Evolutionary conservation across 495 filamentous ascomycete species (phyloP).

Genomic region (Penicillium fimorum): DNA sequence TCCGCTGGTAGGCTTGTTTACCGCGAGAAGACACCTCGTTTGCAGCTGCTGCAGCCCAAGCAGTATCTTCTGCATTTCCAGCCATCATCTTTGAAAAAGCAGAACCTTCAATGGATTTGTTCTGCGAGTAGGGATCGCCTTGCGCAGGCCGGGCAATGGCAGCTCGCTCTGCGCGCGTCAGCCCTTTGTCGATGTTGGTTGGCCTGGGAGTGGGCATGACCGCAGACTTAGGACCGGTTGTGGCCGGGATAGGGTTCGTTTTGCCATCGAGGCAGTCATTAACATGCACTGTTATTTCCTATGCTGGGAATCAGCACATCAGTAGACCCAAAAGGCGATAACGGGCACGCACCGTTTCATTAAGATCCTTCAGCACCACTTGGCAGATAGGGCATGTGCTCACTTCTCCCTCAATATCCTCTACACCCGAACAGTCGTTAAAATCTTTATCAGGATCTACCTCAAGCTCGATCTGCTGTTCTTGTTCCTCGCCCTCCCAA

Average conservation of each 20-base stretch:
- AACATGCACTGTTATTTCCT: constrained; percentile 68
- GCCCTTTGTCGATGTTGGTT: constrained; percentile 21
- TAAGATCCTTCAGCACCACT: constrained; percentile 56
- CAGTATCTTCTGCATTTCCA: constrained; percentile 80
- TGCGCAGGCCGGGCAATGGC: constrained; percentile 74
- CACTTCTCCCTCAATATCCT: constrained; percentile 38
- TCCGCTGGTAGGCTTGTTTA: constrained; percentile 85
- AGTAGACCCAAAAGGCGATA: not conserved
- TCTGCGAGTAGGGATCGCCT: constrained; percentile 65
- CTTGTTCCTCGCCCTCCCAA: constrained; percentile 29
- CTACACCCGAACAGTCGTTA: constrained; percentile 29
- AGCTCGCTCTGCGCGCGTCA: constrained; percentile 61
- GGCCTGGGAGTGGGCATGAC: constrained; percentile 4
- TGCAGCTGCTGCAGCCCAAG: constrained; percentile 85
- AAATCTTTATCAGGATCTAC: constrained; percentile 16
- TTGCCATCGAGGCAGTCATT: constrained; percentile 91
- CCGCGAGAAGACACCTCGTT: constrained; percentile 74
- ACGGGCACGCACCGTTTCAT: constrained; percentile 47
- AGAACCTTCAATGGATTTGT: constrained; percentile 44
- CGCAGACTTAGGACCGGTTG: constrained; percentile 37
- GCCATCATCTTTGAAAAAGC: constrained; percentile 94
- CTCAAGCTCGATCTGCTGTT: constrained; percentile 21
- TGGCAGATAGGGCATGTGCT: constrained; percentile 74
- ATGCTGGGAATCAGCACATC: constrained; percentile 25
- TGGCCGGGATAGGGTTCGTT: constrained; percentile 35